Conservation (phyloP, 192 early-diverging fungal species). For the Phlyctochytrium arcticum region DNA sequence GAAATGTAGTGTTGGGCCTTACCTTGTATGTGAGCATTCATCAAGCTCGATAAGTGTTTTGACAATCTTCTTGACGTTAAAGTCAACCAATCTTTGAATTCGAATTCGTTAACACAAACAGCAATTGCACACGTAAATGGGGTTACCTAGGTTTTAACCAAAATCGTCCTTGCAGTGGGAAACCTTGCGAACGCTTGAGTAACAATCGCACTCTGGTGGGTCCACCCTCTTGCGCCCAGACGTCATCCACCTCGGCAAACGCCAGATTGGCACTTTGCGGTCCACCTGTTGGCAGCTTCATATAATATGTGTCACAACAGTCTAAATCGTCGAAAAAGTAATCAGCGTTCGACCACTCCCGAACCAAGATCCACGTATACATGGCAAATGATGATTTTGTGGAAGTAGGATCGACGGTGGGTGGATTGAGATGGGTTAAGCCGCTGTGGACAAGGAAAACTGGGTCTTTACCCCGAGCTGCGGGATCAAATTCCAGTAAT, state of each 20-base stretch:
- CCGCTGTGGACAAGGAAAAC: neutral
- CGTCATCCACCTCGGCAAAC: too few species aligned
- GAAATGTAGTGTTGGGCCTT: neutral
- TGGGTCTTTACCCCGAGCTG: too few species aligned
- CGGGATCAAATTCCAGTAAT: too few species aligned
- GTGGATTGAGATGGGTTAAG: neutral
- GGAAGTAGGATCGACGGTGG: too few species aligned
- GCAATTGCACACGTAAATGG: too few species aligned
- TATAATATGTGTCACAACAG: neutral
- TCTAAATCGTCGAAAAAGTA: constrained; percentile 28
- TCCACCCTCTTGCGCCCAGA: too few species aligned
- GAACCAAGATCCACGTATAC: neutral
- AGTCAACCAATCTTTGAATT: constrained; percentile 25
- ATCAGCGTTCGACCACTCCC: neutral
- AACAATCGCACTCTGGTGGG: too few species aligned
- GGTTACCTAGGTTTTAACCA: too few species aligned
- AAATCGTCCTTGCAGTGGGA: too few species aligned
- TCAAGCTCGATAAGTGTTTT: constrained; percentile 23
- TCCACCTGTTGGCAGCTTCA: neutral
- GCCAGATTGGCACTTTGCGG: too few species aligned
- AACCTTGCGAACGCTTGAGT: too few species aligned
- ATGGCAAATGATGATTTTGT: neutral
- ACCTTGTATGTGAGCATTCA: constrained; percentile 3
- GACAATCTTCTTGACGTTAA: constrained; percentile 32
- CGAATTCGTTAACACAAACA: constrained; percentile 8